Percentiles rank a stretch among this genome's conserved stretches.
phyloP scores from a whole-genome alignment of 176 grass and related monocot species.

The Aegilops umbellulata region DNA sequence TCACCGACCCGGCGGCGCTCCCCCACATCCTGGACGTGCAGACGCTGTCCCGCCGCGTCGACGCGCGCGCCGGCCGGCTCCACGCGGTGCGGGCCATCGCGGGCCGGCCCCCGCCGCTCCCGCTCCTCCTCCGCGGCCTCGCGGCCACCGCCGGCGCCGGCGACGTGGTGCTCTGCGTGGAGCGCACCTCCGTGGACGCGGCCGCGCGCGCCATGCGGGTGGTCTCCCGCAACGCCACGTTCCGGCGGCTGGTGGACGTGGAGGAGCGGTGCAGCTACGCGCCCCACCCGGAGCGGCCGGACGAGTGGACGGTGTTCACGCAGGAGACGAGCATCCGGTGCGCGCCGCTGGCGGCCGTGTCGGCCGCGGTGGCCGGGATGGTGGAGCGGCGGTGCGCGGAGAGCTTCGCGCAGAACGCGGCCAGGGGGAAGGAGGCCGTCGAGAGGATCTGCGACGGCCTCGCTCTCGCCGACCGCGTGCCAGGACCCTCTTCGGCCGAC shows the following conservation, averaged over 20 bases:
- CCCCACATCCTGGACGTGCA: constrained; percentile 63
- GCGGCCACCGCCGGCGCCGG: background rate
- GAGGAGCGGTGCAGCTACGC: constrained; percentile 60
- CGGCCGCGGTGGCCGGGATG: constrained; percentile 33
- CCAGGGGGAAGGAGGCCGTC: constrained; percentile 52
- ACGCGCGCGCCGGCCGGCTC: constrained; percentile 31
- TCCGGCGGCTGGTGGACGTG: constrained; percentile 54
- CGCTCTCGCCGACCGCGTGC: constrained; percentile 4
- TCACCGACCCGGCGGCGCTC: constrained; percentile 60
- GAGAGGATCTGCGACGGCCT: constrained; percentile 64
- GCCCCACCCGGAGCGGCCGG: constrained; percentile 61
- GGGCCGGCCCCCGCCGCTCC: constrained; percentile 52
- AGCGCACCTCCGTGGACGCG: constrained; percentile 56
- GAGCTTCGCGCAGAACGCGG: constrained; percentile 56
- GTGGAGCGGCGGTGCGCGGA: constrained; percentile 73
- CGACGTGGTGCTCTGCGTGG: constrained; percentile 55
- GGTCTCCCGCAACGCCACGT: constrained; percentile 49
- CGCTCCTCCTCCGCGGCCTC: constrained; percentile 41
- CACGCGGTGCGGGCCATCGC: constrained; percentile 49
- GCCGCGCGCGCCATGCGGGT: constrained; percentile 54
- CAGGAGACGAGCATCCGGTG: constrained; percentile 79
- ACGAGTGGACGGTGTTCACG: constrained; percentile 66
- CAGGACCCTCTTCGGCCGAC: background rate
- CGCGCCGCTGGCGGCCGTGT: constrained; percentile 55
- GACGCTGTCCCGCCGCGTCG: constrained; percentile 48